phyloP scores from a whole-genome alignment of 2,329 filamentous ascomycete genomes.

The Mariannaea elegans region DNA sequence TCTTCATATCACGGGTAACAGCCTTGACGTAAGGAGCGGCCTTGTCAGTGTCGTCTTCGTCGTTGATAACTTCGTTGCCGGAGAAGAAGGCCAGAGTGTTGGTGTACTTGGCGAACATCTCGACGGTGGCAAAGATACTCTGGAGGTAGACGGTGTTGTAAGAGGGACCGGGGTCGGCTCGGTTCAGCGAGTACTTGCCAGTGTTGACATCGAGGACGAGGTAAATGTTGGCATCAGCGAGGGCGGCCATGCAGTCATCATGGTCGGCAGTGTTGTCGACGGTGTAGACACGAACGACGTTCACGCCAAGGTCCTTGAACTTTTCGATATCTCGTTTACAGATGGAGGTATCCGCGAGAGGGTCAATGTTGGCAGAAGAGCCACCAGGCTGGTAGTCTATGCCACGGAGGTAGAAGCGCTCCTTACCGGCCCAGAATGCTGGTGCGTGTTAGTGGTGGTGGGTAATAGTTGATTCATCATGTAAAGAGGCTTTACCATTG shows the following conservation, averaged over 20 bases:
- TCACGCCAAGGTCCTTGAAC: slow-evolving; percentile 88
- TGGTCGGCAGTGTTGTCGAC: slow-evolving; percentile 87
- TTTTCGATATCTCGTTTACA: slow-evolving; percentile 83
- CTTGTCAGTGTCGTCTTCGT: slow-evolving; percentile 67
- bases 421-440: slow-evolving; percentile 65
- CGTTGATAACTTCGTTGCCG: slow-evolving; percentile 83
- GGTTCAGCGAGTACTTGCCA: slow-evolving; percentile 88
- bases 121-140: slow-evolving; percentile 86
- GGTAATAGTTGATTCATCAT: background rate
- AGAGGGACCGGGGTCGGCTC: slow-evolving; percentile 75
- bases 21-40: slow-evolving; percentile 81
- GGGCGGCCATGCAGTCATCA: slow-evolving; percentile 82
- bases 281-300: slow-evolving; percentile 92
- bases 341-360: slow-evolving; percentile 73
- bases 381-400: slow-evolving; percentile 72
- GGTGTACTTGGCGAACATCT: slow-evolving; percentile 81
- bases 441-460: slow-evolving; percentile 2
- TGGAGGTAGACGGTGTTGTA: slow-evolving; percentile 90
- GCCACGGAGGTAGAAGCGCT: slow-evolving; percentile 68
- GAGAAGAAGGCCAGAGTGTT: slow-evolving; percentile 91
- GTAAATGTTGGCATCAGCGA: slow-evolving; percentile 89
- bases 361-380: slow-evolving; percentile 68
- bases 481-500: slow-evolving; percentile 56
- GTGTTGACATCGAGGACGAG: slow-evolving; percentile 91
- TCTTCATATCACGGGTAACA: slow-evolving; percentile 78